These are phyloP conservation scores for Colletotrichum orchidophilum DNA, from an alignment of 2,329 filamentous ascomycete species.

Conservation along the genomic window DNA sequence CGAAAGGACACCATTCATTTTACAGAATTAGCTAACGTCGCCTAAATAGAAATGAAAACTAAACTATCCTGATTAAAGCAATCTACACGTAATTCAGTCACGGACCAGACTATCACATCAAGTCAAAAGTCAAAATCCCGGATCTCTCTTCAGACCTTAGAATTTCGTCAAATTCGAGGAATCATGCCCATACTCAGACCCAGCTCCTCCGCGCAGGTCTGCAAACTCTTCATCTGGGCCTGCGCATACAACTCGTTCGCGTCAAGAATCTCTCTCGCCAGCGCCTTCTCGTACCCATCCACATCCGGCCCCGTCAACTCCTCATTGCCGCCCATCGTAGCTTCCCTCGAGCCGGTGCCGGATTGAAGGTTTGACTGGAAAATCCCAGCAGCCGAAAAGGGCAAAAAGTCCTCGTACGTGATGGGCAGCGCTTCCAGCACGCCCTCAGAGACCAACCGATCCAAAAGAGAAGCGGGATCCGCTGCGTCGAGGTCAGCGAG, in stretches of 20 bases:
- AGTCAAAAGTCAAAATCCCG: too few relatives aligned
- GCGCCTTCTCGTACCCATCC: constrained; percentile 30
- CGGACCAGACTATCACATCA: too few relatives aligned
- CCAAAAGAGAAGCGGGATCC: constrained; percentile 31
- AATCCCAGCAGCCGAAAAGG: constrained; percentile 62
- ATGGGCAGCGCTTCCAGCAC: constrained; percentile 51
- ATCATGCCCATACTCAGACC: background rate
- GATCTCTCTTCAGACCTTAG: too few relatives aligned
- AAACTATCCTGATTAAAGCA: too few relatives aligned
- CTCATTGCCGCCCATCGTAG: background rate
- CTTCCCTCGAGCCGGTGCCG: background rate
- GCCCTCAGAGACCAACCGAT: constrained; percentile 44
- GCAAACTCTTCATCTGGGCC: background rate
- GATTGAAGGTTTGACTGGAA: constrained; percentile 54
- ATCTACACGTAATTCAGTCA: too few relatives aligned
- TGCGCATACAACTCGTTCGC: constrained; percentile 30
- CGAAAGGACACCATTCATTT: background rate
- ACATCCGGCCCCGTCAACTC: constrained; percentile 10
- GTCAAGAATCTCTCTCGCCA: constrained; percentile 20
- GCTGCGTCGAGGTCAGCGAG: background rate
- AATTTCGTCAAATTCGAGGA: too few relatives aligned
- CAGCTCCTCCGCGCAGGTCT: constrained; percentile 3
- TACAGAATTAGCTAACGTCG: too few relatives aligned
- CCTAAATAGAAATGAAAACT: too few relatives aligned
- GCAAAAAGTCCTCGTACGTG: constrained; percentile 64